Base-by-base conservation (phyloP, 1,139 yeast species). In the Nakaseomyces nivariensis region DNA sequence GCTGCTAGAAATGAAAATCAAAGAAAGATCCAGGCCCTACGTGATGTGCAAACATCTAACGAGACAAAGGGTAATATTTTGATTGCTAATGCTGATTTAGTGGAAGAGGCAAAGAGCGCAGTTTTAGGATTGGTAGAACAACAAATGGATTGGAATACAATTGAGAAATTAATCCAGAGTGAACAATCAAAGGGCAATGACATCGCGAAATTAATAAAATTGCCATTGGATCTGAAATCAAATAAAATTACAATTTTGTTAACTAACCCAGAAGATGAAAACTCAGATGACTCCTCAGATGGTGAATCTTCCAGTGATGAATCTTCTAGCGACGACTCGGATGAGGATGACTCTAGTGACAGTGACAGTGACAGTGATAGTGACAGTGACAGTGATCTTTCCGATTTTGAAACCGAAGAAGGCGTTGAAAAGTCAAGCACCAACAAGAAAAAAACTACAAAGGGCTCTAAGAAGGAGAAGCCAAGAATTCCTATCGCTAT, bases 61-160 rank as follows among this genome's bases (percentile, higher is more conserved):
- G 78, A 77, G 51, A 72, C 72, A 52, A 82, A 82, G 57, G 97
- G 96, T 11, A 82, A 81, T 56, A 72, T 86, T 5, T 80, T 92
- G 40, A 85, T 86, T 52, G 71, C 75, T 38, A 75, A 85, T 62
- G 84, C 94, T 3, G 81, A 79, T 33, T 62, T 79, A 37, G 90
- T 90, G 3, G 92, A 85, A 49, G 78, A 79, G 27, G 89, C 95
- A 46, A 82, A 79, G 52, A 69, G 66, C 11, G 83, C 87, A 9
- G 84, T 92, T 7, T 83, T 81, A 52, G 72, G 72, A 1, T 69
- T 87, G 50, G 57, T 90, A 5, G 81, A 83, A 48, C 95, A 87
- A 62, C 94, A 88, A 56, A 87, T 88, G 90, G 97, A 92, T 64
- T 92, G 98, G 98, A 76, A 79, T 34, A 85, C 88, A 55, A 89